These are phyloP conservation scores for Fusarium heterosporum DNA, from an alignment of 2,329 filamentous ascomycete species.

Conservation along the genomic window DNA sequence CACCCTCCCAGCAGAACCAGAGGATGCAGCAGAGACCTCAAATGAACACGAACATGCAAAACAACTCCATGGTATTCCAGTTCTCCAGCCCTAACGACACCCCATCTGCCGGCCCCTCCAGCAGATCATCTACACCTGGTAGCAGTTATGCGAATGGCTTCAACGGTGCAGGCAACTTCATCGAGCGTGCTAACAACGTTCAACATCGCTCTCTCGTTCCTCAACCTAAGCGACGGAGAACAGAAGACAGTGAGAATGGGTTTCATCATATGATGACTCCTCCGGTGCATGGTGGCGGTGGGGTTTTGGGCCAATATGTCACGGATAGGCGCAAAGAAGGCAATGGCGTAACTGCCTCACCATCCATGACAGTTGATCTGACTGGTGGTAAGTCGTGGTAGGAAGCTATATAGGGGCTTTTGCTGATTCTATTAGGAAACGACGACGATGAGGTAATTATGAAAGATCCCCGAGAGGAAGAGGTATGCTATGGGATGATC, in stretches of 20 bases:
- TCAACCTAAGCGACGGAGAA: conserved; percentile 75
- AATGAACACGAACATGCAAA: conserved; percentile 50
- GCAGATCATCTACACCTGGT: conserved; percentile 51
- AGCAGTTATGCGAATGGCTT: conserved; percentile 40
- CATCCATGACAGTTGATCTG: conserved; percentile 66
- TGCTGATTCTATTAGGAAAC: conserved; percentile 42
- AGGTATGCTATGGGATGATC: conserved; percentile 85
- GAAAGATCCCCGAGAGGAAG: conserved; percentile 71
- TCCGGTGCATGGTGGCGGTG: conserved; percentile 58
- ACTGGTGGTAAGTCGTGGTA: conserved; percentile 58
- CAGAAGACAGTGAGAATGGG: conserved; percentile 57
- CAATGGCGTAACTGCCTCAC: conserved; percentile 43
- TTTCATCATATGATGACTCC: conserved; percentile 54
- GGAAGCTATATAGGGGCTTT: conserved; percentile 21
- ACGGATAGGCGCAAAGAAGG: conserved; percentile 67
- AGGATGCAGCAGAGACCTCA: conserved; percentile 42
- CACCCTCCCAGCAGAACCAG: conserved; percentile 37
- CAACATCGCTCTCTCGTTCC: conserved; percentile 70
- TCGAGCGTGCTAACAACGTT: conserved; percentile 82
- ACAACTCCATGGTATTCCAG: conserved; percentile 56
- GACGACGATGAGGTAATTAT: conserved; percentile 69
- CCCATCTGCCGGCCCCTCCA: conserved; percentile 50
- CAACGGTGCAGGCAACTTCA: conserved; percentile 68
- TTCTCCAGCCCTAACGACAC: conserved; percentile 55
- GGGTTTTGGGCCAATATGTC: conserved; percentile 74